Evolutionary conservation across 2,329 filamentous ascomycete genomes (phyloP), one percentile per base, ranked within the genome.

Genomic region (Cyclaneusma minus): DNA sequence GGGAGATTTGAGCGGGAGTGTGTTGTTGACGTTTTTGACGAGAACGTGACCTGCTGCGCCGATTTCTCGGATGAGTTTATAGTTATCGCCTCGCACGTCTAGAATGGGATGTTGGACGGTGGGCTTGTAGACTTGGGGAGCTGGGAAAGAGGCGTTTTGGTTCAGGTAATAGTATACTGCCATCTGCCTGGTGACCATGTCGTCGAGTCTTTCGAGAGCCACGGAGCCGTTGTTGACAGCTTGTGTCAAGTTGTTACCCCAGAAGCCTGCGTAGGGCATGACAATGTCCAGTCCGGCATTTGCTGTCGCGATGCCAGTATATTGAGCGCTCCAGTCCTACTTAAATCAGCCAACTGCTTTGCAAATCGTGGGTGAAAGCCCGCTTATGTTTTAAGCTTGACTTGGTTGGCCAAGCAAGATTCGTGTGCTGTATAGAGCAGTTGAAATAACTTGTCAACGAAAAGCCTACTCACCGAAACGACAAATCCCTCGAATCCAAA

Each of bases 11-110:
- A 20, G 18, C 8, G 18, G 18, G 8, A 20, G 18, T 11, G 18
- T 20, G 8, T 20, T 20, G 18, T 20, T 20, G 11, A 55, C 45
- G 36, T 56, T 58, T 13, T 50, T 43, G 27, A 60, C 55, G 0
- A 60, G 55, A 6, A 49, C 53, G 24, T 51, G 55, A n/a, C n/a
- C n/a, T n/a, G n/a, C n/a, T n/a, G n/a, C n/a, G n/a, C n/a, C n/a
- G n/a, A 3, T 12, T 12, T 30, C 24, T 13, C 82, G 74, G 33
- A 89, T 84, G 27, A 81, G 54, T 12, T 54, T 45, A 27, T 59
- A 70, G 46, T 93, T 83, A 28, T 84, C 61, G 20, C 50, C 63
- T 28, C 72, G 78, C 8, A 89, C 84, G 41, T 92, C 71, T 20
- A 20, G 18, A 20, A 20, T 7, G n/a, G 18, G n/a, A n/a, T n/a